These are phyloP conservation scores for Euphorbia lathyris DNA, from an alignment of 345 rosid genomes.

Conservation along the genomic window DNA sequence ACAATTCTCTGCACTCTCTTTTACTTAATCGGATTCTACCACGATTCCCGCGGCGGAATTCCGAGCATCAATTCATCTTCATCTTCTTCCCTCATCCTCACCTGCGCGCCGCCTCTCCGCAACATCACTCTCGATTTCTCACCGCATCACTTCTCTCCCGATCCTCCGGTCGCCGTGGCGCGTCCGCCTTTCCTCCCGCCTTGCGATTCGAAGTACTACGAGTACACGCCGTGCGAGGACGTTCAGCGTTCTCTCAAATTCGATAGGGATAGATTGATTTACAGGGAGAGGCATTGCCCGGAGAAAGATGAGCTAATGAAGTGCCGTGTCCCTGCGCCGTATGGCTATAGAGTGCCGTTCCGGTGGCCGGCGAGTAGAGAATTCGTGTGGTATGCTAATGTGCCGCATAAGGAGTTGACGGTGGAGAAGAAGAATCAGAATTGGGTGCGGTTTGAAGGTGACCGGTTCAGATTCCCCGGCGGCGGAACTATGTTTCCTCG, in stretches of 20 bases:
- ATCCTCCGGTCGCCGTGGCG: slow-evolving; percentile 39
- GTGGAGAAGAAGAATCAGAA: slow-evolving; percentile 90
- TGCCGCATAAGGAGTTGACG: slow-evolving; percentile 80
- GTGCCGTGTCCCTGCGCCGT: slow-evolving; percentile 79
- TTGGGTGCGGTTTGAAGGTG: slow-evolving; percentile 69
- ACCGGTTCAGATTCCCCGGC: slow-evolving; percentile 79
- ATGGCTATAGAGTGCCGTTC: slow-evolving; percentile 71
- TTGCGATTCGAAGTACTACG: slow-evolving; percentile 45
- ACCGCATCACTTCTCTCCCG: slow-evolving; percentile 49
- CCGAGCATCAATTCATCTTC: slow-evolving; percentile 3
- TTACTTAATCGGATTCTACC: slow-evolving; percentile 58
- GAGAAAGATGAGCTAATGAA: slow-evolving; percentile 41
- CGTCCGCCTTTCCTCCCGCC: slow-evolving; percentile 50
- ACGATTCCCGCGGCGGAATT: slow-evolving; percentile 24
- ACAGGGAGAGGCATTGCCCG: slow-evolving; percentile 85
- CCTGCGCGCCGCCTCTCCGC: background rate
- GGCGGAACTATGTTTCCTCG: slow-evolving; percentile 96
- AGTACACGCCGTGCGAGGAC: slow-evolving; percentile 84
- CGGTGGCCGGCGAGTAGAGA: slow-evolving; percentile 87
- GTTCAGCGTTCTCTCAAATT: slow-evolving; percentile 51
- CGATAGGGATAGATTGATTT: slow-evolving; percentile 49
- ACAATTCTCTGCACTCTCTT: slow-evolving; percentile 47
- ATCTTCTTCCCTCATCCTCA: slow-evolving; percentile 16
- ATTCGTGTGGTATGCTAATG: slow-evolving; percentile 84
- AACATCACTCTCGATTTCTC: slow-evolving; percentile 43